phyloP scores from a whole-genome alignment of 208 protist genomes.

The Acanthamoeba lenticulata region DNA sequence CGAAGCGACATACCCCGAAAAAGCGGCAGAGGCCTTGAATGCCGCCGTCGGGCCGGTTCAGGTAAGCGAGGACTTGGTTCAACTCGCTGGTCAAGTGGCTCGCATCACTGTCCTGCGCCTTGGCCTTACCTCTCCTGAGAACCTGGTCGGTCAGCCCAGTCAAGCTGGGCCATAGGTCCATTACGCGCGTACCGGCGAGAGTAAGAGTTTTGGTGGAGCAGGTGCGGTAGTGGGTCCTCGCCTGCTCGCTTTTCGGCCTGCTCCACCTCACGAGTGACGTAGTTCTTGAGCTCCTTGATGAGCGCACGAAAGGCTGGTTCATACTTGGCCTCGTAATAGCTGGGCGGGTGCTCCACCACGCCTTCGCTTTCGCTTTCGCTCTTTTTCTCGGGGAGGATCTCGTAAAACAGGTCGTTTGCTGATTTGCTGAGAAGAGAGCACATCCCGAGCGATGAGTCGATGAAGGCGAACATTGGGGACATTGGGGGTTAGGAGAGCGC shows the following conservation, averaged over 20 bases:
- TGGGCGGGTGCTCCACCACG: not conserved
- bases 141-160: too few relatives aligned
- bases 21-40: not conserved
- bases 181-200: not conserved
- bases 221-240: not conserved
- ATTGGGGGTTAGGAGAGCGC: too few relatives aligned
- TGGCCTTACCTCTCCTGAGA: too few relatives aligned
- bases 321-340: slow-evolving; percentile 8
- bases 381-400: not conserved
- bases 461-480: too few relatives aligned
- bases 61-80: not conserved
- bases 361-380: not conserved
- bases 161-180: too few relatives aligned
- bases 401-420: not conserved
- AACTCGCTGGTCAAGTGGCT: not conserved
- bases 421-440: too few relatives aligned
- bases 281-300: not conserved
- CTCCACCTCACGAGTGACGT: not conserved
- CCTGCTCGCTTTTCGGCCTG: not conserved
- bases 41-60: not conserved
- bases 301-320: not conserved
- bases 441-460: too few relatives aligned
- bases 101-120: not conserved
- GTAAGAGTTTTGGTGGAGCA: not conserved
- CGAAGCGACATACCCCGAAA: not conserved